A percentile compares a stretch with the other conserved stretches of the same genome.
Conservation (phyloP, 1,284 basidiomycete genomes). For the Tilletia indica region DNA sequence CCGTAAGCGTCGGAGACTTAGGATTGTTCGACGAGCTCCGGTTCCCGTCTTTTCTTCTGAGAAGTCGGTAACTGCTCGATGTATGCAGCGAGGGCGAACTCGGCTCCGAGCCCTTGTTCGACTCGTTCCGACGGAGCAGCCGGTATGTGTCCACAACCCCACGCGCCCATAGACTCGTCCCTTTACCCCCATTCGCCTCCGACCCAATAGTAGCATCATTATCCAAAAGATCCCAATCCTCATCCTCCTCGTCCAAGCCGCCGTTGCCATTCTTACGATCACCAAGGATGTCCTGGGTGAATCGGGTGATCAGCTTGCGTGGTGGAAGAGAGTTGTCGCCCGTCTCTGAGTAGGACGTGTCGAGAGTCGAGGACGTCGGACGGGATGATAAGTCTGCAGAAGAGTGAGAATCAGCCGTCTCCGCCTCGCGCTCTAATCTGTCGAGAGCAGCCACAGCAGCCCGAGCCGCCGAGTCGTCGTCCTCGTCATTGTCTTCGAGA, state of each 20-base stretch:
- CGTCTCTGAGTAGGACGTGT: slow-evolving; percentile 19
- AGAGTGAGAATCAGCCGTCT: slow-evolving; percentile 13
- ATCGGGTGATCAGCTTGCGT: not conserved
- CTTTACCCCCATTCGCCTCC: slow-evolving; percentile 53
- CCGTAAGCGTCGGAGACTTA: not conserved
- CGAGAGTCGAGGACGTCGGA: slow-evolving; percentile 20
- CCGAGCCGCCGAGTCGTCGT: slow-evolving; percentile 42
- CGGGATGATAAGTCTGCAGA: not conserved
- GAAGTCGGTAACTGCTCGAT: slow-evolving; percentile 9
- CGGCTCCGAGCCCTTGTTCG: slow-evolving; percentile 19
- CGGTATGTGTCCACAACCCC: slow-evolving; percentile 54
- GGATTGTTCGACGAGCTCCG: not conserved
- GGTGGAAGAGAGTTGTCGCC: slow-evolving; percentile 1
- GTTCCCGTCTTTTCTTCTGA: not conserved
- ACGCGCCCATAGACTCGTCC: slow-evolving; percentile 51
- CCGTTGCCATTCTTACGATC: slow-evolving; percentile 30
- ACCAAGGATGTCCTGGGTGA: slow-evolving; percentile 1
- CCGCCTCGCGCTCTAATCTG: slow-evolving; percentile 42
- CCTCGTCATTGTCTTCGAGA: slow-evolving; percentile 30
- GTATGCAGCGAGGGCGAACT: slow-evolving; percentile 6
- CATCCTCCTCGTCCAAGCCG: slow-evolving; percentile 29
- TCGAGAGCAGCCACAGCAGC: slow-evolving; percentile 44
- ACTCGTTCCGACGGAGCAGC: slow-evolving; percentile 60
- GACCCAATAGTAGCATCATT: slow-evolving; percentile 37
- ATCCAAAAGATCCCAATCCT: slow-evolving; percentile 55